phyloP scores from a whole-genome alignment of 2,329 filamentous ascomycete genomes.

The Trichoderma semiorbis region DNA sequence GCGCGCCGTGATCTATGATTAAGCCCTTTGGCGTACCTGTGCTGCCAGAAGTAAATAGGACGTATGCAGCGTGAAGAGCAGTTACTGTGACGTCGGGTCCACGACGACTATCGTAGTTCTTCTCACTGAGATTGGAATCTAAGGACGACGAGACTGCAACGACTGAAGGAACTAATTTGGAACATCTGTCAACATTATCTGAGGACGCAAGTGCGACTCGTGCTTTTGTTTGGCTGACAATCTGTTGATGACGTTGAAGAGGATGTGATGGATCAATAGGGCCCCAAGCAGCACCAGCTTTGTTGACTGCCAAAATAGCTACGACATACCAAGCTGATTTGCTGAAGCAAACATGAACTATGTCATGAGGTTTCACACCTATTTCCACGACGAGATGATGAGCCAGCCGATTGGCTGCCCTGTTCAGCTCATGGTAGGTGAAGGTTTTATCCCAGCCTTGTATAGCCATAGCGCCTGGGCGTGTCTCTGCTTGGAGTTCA shows the following conservation, averaged over 20 bases:
- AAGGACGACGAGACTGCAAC: background rate
- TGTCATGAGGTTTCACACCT: background rate
- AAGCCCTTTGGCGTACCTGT: background rate
- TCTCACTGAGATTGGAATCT: background rate
- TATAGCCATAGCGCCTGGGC: background rate
- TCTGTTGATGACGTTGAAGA: background rate
- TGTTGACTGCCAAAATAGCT: background rate
- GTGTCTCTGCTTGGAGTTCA: background rate
- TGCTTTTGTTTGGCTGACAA: background rate
- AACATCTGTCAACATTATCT: background rate
- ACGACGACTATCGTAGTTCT: background rate
- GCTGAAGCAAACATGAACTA: background rate
- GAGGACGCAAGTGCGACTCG: background rate
- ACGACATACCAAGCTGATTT: conserved; percentile 4
- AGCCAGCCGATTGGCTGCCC: background rate
- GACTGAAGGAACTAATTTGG: background rate
- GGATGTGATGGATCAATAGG: conserved; percentile 2
- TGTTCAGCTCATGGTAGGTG: background rate
- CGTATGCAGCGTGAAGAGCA: background rate
- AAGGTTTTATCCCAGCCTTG: background rate
- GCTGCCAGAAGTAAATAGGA: background rate
- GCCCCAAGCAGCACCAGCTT: background rate
- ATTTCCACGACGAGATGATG: background rate
- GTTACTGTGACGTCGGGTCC: background rate
- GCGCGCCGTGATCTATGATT: background rate